Evolutionary conservation across 192 early-diverging fungal species (phyloP).

Genomic region (Cetraspora pellucida): DNA sequence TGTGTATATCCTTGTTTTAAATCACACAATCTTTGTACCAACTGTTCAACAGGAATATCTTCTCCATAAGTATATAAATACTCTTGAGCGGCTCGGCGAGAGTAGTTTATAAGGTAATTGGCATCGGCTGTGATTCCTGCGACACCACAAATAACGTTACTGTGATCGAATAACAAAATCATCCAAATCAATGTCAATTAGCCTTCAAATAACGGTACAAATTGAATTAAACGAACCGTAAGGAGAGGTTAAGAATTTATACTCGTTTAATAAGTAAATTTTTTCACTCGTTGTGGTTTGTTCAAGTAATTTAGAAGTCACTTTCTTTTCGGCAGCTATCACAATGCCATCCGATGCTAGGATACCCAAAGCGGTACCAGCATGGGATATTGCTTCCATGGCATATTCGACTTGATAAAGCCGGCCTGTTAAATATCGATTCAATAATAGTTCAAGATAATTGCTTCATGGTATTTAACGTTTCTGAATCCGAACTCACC

Average conservation of each 20-base stretch:
- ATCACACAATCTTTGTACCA: slow-evolving; percentile 95
- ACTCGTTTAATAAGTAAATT: slow-evolving; percentile 96
- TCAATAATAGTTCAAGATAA: not conserved
- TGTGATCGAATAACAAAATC: slow-evolving; percentile 41
- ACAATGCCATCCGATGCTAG: slow-evolving; percentile 91
- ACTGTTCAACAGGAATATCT: slow-evolving; percentile 90
- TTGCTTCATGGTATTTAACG: not conserved
- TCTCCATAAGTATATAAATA: slow-evolving; percentile 89
- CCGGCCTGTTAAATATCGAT: slow-evolving; percentile 63
- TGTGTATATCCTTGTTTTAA: slow-evolving; percentile 99
- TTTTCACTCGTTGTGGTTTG: slow-evolving; percentile 85
- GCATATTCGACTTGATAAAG: slow-evolving; percentile 99
- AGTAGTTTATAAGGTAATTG: slow-evolving; percentile 92
- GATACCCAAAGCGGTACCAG: slow-evolving; percentile 93
- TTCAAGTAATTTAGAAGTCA: slow-evolving; percentile 91
- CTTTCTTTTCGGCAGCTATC: slow-evolving; percentile 96
- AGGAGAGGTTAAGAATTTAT: slow-evolving; percentile 32
- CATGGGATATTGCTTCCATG: slow-evolving; percentile 99
- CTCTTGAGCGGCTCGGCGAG: slow-evolving; percentile 83
- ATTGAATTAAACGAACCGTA: too few relatives aligned
- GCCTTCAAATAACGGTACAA: not conserved
- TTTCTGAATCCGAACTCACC: slow-evolving; percentile 53
- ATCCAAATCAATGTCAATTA: not conserved
- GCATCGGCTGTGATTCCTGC: slow-evolving; percentile 97
- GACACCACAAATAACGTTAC: slow-evolving; percentile 89